Base-by-base conservation (phyloP, 2,329 filamentous ascomycete genomes). In the Claviceps sp. region DNA sequence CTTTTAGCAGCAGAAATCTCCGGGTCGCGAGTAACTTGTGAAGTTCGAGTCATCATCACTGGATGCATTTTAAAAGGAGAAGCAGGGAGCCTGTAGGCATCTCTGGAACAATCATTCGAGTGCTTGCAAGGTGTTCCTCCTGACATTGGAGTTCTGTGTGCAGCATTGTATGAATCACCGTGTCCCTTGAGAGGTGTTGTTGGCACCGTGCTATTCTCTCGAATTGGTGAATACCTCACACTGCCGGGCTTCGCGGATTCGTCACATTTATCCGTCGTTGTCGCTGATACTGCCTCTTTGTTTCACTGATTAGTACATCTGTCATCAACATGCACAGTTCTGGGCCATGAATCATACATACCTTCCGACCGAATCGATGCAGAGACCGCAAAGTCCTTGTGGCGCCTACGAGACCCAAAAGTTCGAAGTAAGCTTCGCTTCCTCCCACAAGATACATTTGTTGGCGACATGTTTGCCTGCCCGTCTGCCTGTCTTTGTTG, bases 401-500 rank as follows among this genome's bases (percentile, higher is more conserved):
- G 58, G n/a, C 58, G 58, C 34, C 59, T 57, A 11, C 57, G 61
- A 37, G 63, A 61, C 22, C 62, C 60, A 20, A 64, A 52, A 2
- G 61, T 55, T 40, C 55, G 59, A 47, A 65, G 55, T 30, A 66
- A 58, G 47, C 55, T 58, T 53, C 59, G 59, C 52, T 62, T 67
- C 55, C 63, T 65, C n/a, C 64, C 60, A 47, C 64, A 64, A 2
- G 59, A 62, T 18, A 60, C 48, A 4, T 56, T 57, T 18, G 56
- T 47, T 20, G 61, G 55, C 41, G 59, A 57, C 63, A 67, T 67
- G 46, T 26, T 41, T 41, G 50, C 14, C 18, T 37, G 30, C 20
- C 26, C 18, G 14, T 20, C 26, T 18, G 16, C 9, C 14, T 30
- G 2, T 45, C 3, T 30, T 42, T 3, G 42, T 42, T 42, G 26